Evolutionary conservation across 176 grass and related monocot species (phyloP), one percentile per base, ranked within the genome.

Genomic region (Ananas comosus): DNA sequence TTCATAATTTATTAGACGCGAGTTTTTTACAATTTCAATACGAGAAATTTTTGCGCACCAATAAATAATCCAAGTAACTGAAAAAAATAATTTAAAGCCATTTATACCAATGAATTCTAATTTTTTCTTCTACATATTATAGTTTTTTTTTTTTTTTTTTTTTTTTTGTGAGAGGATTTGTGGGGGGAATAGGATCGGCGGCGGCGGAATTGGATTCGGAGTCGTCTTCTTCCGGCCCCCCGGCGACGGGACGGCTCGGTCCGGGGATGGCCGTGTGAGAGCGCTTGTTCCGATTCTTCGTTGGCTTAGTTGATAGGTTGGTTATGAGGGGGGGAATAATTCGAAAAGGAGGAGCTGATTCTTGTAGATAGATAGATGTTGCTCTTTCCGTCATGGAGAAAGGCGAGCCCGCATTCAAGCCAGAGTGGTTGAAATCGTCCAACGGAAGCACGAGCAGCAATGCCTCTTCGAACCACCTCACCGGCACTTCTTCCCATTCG

Each of bases 341-440:
- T 69, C n/a, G 12, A 18, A 21, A 10, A 51, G 47, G 25, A 51
- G n/a, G 67, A 19, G 12, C 51, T 22, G 10, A 10, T 61, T 22
- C 14, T 61, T 74, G 72, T 51, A 65, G 68, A 50, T 77, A 49
- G 78, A 84, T 84, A 42, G 77, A 68, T 79, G 76, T 50, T 63
- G 33, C 73, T 70, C 64, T 75, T 33, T 63, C 51, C 13, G 11
- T 10, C 24, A 84, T 84, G 82, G 82, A 84, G 49, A 72, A 53
- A 84, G 53, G 27, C 17, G 82, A 79, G 54, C 82, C 76, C 56
- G 76, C 70, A 64, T 79, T 84, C 51, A 78, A 79, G 58, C 81
- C 82, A 70, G 76, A 84, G 76, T 79, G 82, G 82, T 84, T 79
- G 16, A 84, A 79, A 65, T 74, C 33, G 22, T 58, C 61, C 12